Conservation (phyloP, 2,329 filamentous ascomycete species). For the Diaporthe amygdali region DNA sequence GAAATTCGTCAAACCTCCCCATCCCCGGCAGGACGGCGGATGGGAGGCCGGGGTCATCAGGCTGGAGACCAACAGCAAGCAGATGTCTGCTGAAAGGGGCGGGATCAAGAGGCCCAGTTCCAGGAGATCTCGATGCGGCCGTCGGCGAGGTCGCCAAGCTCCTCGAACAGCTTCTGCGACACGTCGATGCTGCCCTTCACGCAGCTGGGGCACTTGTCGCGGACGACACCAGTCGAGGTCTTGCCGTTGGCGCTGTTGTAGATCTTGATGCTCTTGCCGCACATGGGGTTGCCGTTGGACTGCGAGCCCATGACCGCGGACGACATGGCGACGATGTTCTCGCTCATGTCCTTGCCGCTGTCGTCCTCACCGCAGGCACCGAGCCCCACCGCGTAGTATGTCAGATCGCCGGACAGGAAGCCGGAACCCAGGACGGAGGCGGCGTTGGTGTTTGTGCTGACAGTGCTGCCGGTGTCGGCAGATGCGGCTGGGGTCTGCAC, state of each 20-base stretch:
- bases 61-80: background rate
- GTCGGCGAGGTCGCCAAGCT: slow-evolving; percentile 51
- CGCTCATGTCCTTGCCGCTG: slow-evolving; percentile 55
- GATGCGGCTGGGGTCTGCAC: slow-evolving; percentile 32
- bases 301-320: slow-evolving; percentile 63
- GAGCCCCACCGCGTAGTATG: slow-evolving; percentile 74
- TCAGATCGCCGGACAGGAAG: slow-evolving; percentile 67
- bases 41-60: slow-evolving; percentile 4
- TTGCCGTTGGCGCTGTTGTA: slow-evolving; percentile 31
- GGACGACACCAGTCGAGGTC: slow-evolving; percentile 28
- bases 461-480: slow-evolving; percentile 30
- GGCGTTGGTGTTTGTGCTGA: slow-evolving; percentile 30
- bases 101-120: slow-evolving; percentile 31
- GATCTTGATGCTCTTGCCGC: slow-evolving; percentile 58
- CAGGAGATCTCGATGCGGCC: slow-evolving; percentile 51
- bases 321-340: slow-evolving; percentile 74
- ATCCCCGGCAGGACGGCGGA: no score
- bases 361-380: slow-evolving; percentile 72
- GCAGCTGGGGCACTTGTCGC: slow-evolving; percentile 28
- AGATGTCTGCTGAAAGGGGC: background rate
- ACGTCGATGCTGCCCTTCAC: slow-evolving; percentile 20
- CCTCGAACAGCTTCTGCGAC: slow-evolving; percentile 38
- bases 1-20: slow-evolving; percentile 21
- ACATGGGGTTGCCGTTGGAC: slow-evolving; percentile 74
- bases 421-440: slow-evolving; percentile 33